A percentile compares a stretch with the other conserved stretches of the same genome.
These are phyloP conservation scores for Trichopus zeylanicus DNA, from an alignment of 116 monocot genomes.

Conservation along the genomic window DNA sequence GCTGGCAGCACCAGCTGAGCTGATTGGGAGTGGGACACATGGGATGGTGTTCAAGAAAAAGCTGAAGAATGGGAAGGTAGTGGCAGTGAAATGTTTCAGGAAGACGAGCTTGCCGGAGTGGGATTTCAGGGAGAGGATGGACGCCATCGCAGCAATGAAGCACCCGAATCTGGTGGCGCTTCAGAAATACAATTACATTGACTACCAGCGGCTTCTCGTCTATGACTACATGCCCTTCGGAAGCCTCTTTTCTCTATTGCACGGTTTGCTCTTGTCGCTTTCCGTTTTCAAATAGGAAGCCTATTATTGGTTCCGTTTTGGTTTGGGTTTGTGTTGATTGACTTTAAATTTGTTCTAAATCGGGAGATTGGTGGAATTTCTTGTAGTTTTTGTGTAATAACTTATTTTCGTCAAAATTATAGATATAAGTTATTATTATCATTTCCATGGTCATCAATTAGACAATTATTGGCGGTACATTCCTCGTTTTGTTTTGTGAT, in stretches of 20 bases:
- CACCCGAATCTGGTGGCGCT: conserved; percentile 50
- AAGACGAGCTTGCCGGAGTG: conserved; percentile 37
- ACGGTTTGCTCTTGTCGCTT: conserved; percentile 31
- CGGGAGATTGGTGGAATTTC: too few relatives aligned
- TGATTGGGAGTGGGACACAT: conserved; percentile 62
- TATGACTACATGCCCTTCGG: conserved; percentile 58
- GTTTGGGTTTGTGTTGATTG: too few relatives aligned
- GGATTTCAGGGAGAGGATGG: conserved; percentile 38
- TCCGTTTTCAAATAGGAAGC: too few relatives aligned
- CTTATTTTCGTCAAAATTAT: too few relatives aligned
- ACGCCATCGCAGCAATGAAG: conserved; percentile 38
- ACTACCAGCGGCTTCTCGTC: conserved; percentile 78
- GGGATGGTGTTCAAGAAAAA: conserved; percentile 65
- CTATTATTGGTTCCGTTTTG: too few relatives aligned
- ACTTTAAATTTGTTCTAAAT: too few relatives aligned
- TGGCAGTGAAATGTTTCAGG: conserved; percentile 55
- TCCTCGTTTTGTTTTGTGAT: too few relatives aligned
- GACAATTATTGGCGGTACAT: too few relatives aligned
- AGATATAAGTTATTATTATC: too few relatives aligned
- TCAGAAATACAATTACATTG: conserved; percentile 64
- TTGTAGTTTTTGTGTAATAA: too few relatives aligned
- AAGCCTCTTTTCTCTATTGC: conserved; percentile 65
- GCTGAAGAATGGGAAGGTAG: conserved; percentile 31
- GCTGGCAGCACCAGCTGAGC: conserved; percentile 66
- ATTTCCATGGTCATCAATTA: too few relatives aligned